These are phyloP conservation scores for Hypericum perforatum DNA, from an alignment of 345 rosid species.

Conservation along the genomic window DNA sequence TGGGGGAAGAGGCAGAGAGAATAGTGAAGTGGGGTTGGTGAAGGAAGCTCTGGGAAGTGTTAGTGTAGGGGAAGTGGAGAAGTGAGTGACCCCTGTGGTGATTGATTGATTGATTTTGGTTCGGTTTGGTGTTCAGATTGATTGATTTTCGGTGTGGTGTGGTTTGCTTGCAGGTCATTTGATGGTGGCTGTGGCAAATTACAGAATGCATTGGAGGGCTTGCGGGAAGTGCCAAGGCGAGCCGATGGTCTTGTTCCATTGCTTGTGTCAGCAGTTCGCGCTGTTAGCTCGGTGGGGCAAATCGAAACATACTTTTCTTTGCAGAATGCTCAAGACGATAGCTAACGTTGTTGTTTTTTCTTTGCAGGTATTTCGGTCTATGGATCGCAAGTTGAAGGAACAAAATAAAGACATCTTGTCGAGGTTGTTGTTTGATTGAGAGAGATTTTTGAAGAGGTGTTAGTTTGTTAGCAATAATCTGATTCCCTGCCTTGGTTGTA, in stretches of 20 bases:
- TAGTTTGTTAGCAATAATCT: no score
- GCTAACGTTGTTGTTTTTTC: no score
- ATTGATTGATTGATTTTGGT: no score
- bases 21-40: constrained; percentile 18
- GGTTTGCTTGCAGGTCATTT: constrained; percentile 47
- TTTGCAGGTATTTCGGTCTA: constrained; percentile 48
- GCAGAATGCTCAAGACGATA: neutral
- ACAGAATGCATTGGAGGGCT: constrained; percentile 47
- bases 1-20: constrained; percentile 20
- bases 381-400: constrained; percentile 38
- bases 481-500: no score
- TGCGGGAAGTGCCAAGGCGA: constrained; percentile 37
- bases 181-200: constrained; percentile 51
- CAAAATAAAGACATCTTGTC: constrained; percentile 43
- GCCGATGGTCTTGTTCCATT: constrained; percentile 36
- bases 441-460: no score
- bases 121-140: neutral
- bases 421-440: constrained; percentile 32
- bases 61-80: constrained; percentile 40
- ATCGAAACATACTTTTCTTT: neutral
- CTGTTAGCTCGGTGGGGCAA: constrained; percentile 48
- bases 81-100: constrained; percentile 64
- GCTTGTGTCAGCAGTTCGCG: constrained; percentile 44
- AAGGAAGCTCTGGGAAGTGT: constrained; percentile 48
- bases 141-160: constrained; percentile 4